Evolutionary conservation across 2,329 filamentous ascomycete genomes (phyloP), one percentile per base, ranked within the genome.

Genomic region (Penicillium hordei): DNA sequence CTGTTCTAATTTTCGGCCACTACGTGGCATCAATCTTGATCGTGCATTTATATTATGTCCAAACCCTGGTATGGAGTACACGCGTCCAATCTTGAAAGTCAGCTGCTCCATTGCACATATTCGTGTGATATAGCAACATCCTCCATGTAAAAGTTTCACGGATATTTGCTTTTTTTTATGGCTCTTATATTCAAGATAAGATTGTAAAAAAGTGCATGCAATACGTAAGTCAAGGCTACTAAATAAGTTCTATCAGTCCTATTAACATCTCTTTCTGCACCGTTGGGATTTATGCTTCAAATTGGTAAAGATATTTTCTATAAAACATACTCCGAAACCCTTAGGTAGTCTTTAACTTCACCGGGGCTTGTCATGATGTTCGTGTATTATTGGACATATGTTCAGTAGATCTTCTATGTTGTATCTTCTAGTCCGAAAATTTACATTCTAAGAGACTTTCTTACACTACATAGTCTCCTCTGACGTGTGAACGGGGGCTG

Each of bases 21-120:
- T 48, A 49, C 52, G 27, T 48, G 52, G 52, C 44, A 36, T 56
- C 33, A 46, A 21, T 52, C 13, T 45, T 44, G 33, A 36, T 33
- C 19, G 25, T 31, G 9, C 25, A 31, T 57, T 42, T 46, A 42
- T 25, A 57, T 52, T 19, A 36, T 34, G 17, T 42, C 33, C 33
- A 29, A 38, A 29, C 33, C 34, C 21, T 46, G 8, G 9, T 50
- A 21, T 27, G 21, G 40, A 25, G 19, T 48, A 27, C 21, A 43
- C 42, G 34, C 48, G 48, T 31, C 12, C 44, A 42, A 5, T 15
- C 2, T 19, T 48, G 13, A n/a, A n/a, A 36, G 19, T 46, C 29
- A 53, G 33, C 27, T 52, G 40, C 21, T 33, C 10, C 10, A 15
- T 52, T 56, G 17, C 21, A 27, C 21, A 9, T 42, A 19, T 36